Evolutionary conservation across 1,139 yeast species (phyloP).

Genomic region (Suhomyces bribrorum): DNA sequence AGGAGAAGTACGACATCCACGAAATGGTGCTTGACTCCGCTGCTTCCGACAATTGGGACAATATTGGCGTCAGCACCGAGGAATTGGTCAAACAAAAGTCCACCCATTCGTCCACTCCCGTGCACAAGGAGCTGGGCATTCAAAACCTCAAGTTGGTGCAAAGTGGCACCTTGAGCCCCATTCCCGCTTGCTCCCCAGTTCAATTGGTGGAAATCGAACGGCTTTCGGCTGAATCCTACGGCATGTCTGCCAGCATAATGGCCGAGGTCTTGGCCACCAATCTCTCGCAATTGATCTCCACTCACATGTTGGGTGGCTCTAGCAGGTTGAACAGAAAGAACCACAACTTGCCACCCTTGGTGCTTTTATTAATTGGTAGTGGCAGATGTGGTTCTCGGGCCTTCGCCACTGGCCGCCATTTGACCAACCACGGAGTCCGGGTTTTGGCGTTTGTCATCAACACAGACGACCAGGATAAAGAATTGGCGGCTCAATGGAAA

Average conservation of each 20-base stretch:
- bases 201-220: constrained; percentile 82
- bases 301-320: constrained; percentile 66
- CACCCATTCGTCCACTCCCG: constrained; percentile 10
- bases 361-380: constrained; percentile 70
- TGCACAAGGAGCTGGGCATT: constrained; percentile 5
- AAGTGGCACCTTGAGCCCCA: constrained; percentile 24
- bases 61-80: constrained; percentile 28
- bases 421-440: constrained; percentile 72
- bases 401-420: constrained; percentile 76
- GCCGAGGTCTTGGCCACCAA: constrained; percentile 77
- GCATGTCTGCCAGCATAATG: constrained; percentile 48
- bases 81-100: constrained; percentile 9
- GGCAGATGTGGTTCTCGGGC: constrained; percentile 76
- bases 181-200: constrained; percentile 75
- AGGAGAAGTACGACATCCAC: constrained; percentile 59
- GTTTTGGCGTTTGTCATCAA: constrained; percentile 59
- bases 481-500: constrained; percentile 45
- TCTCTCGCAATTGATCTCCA: constrained; percentile 57
- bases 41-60: constrained; percentile 57
- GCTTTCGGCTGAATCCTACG: constrained; percentile 54
- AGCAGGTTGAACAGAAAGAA: constrained; percentile 56
- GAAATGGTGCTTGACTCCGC: constrained; percentile 69
- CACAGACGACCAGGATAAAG: constrained; percentile 32
- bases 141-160: constrained; percentile 24
- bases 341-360: constrained; percentile 79